A percentile compares a stretch with the other conserved stretches of the same genome.
These are phyloP conservation scores for Stagonosporopsis rhizophila DNA, from an alignment of 2,329 filamentous ascomycete species.

Conservation along the genomic window DNA sequence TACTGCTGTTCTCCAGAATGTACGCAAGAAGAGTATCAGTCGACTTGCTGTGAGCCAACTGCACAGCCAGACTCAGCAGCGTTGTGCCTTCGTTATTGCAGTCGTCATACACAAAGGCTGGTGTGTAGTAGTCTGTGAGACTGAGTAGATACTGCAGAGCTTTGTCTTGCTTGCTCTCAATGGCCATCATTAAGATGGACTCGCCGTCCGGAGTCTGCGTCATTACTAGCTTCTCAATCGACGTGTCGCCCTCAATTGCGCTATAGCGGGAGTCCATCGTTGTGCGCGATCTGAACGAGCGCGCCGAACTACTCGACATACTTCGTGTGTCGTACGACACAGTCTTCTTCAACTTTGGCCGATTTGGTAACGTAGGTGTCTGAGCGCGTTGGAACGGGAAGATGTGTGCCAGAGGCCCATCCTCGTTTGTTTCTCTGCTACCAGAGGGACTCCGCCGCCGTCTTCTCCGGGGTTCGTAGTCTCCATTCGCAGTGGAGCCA, in stretches of 20 bases:
- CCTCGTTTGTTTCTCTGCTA: slow-evolving; percentile 28
- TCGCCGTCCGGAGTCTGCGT: slow-evolving; percentile 76
- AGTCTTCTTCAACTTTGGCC: slow-evolving; percentile 70
- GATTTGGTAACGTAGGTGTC: slow-evolving; percentile 54
- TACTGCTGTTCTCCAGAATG: slow-evolving; percentile 63
- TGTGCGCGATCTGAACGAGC: slow-evolving; percentile 81
- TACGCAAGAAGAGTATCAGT: slow-evolving; percentile 79
- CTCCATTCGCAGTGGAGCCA: slow-evolving; percentile 42
- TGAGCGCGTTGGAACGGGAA: slow-evolving; percentile 83
- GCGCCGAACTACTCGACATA: slow-evolving; percentile 83
- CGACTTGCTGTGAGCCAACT: slow-evolving; percentile 77
- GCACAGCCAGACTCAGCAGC: slow-evolving; percentile 86
- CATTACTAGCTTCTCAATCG: slow-evolving; percentile 77
- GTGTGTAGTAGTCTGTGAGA: slow-evolving; percentile 76
- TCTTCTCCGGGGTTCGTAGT: slow-evolving; percentile 30
- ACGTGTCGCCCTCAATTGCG: slow-evolving; percentile 83
- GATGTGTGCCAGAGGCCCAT: slow-evolving; percentile 74
- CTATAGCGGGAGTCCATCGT: slow-evolving; percentile 71
- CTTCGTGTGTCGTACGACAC: slow-evolving; percentile 92
- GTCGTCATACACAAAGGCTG: slow-evolving; percentile 77
- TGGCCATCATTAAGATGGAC: slow-evolving; percentile 71
- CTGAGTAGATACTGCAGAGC: slow-evolving; percentile 81
- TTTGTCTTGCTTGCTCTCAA: slow-evolving; percentile 68
- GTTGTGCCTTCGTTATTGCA: slow-evolving; percentile 90
- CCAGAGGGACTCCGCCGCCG: slow-evolving; percentile 32